A percentile compares a stretch with the other conserved stretches of the same genome.
These are phyloP conservation scores for Tephrocybe sp. DNA, from an alignment of 768 basidiomycete species.

Conservation along the genomic window DNA sequence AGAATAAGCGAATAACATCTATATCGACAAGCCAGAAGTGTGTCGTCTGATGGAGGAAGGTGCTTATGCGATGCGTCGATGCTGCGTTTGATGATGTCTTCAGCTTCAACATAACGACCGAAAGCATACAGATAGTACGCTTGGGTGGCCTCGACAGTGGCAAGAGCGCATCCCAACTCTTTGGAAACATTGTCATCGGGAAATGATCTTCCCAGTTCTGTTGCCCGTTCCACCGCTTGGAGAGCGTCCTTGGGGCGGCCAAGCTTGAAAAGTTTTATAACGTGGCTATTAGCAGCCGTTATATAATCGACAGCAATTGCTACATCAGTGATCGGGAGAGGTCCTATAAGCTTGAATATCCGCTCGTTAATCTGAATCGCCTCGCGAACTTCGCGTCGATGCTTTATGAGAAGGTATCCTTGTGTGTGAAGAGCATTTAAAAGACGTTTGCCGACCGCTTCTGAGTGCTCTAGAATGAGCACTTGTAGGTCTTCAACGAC, in stretches of 20 bases:
- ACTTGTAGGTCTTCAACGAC: conserved; percentile 4
- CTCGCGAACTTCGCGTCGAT: conserved; percentile 12
- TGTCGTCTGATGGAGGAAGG: neutral
- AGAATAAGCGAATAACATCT: neutral
- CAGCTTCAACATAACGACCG: conserved; percentile 9
- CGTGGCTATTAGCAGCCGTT: neutral
- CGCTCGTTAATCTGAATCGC: conserved; percentile 1
- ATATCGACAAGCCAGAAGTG: conserved; percentile 5
- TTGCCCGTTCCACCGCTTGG: conserved; percentile 2
- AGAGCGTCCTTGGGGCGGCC: conserved; percentile 6
- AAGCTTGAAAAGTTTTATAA: conserved; percentile 1
- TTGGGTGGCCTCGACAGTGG: neutral
- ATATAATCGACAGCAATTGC: conserved; percentile 3
- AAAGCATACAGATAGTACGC: neutral
- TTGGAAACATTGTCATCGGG: neutral
- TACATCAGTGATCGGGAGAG: conserved; percentile 2
- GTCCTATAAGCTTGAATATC: neutral
- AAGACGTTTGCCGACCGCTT: conserved; percentile 1
- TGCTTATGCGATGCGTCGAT: neutral
- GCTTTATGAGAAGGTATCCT: conserved; percentile 7
- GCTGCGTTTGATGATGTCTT: conserved; percentile 1
- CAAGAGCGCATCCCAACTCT: conserved; percentile 7
- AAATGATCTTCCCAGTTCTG: conserved; percentile 2
- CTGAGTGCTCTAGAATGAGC: conserved; percentile 1
- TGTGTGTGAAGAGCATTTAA: neutral